Base-by-base conservation (phyloP, 1,139 yeast species). In the Diutina ranongensis region DNA sequence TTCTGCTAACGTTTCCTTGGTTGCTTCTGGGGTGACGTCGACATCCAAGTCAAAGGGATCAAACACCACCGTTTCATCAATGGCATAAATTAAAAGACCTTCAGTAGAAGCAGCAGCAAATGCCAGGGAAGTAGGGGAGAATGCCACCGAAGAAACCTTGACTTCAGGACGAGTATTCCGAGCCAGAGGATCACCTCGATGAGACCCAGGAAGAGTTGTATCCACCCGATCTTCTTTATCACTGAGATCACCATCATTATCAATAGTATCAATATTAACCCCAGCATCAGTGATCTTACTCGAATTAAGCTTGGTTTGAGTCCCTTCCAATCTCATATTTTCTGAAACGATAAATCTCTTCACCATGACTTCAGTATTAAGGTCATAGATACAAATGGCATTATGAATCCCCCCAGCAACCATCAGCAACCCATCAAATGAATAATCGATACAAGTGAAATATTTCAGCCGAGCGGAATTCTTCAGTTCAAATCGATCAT, bases 51-150 rank as follows among this genome's bases (percentile, higher is more conserved):
- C 97, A 61, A 86, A 87, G 40, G 99, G 98, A 67, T 92, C 99
- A 58, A 92, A 94, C 44, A 80, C 67, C 44, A 86, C 66, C 15
- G 76, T 68, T 48, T 81, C 80, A 59, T 89, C 95, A 36, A 88
- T 76, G 1, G 95, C 82, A 60, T 78, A 92, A 2, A 92, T 70
- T 49, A 89, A 67, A 45, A 94, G 67, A 7, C 99, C 99, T 61
- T 92, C 98, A 0, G 98, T 92, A 1, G 96, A 81, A 0, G 97
- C 94, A 28, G 95, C 96, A 1, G 95, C 94, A 68, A 94, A 94
- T 27, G 95, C 80, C 40, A 84, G 73, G 8, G 95, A 84, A 0
- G 97, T 83, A 22, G 98, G 98, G 2, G 96, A 85, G 57, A 89
- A 92, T 52, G 74, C 76, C 36, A 94, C 73, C 4, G 83, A 68